phyloP scores from a whole-genome alignment of 352 stramenopile species.

The Globisporangium iwayamae region DNA sequence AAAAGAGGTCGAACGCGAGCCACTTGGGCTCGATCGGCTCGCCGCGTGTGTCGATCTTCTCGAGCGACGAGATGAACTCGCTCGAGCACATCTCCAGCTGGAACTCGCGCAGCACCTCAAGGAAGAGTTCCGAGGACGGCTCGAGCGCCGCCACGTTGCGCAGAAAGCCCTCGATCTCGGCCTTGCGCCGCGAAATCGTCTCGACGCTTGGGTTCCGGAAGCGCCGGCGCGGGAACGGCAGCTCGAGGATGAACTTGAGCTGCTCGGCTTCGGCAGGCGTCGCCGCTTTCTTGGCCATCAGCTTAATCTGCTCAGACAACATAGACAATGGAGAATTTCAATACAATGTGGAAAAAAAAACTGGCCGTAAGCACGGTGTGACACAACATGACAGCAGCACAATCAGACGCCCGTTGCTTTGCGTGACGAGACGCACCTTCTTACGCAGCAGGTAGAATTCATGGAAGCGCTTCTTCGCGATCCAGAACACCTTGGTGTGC shows the following conservation, averaged over 20 bases:
- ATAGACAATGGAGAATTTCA: background rate
- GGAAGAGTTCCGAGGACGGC: slow-evolving; percentile 47
- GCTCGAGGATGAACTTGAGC: slow-evolving; percentile 68
- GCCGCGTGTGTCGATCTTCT: slow-evolving; percentile 66
- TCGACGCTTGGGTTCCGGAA: slow-evolving; percentile 47
- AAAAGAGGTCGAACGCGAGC: slow-evolving; percentile 74
- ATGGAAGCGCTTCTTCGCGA: slow-evolving; percentile 75
- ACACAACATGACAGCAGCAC: background rate
- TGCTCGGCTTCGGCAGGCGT: slow-evolving; percentile 46
- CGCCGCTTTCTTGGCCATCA: slow-evolving; percentile 31
- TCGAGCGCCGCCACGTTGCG: slow-evolving; percentile 65
- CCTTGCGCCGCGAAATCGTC: slow-evolving; percentile 42
- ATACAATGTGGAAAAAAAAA: background rate
- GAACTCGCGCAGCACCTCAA: slow-evolving; percentile 60
- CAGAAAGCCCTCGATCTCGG: slow-evolving; percentile 73
- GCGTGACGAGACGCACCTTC: slow-evolving; percentile 29
- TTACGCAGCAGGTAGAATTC: slow-evolving; percentile 71
- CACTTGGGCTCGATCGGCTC: slow-evolving; percentile 74
- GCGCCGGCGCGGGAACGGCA: slow-evolving; percentile 63
- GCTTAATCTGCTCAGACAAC: slow-evolving; percentile 27
- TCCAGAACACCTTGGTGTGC: slow-evolving; percentile 82
- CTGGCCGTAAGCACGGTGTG: background rate
- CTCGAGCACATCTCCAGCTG: slow-evolving; percentile 70
- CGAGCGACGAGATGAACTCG: slow-evolving; percentile 72
- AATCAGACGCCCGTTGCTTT: background rate